Conservation (phyloP, 768 basidiomycete species). For the Phylloporus sp. region DNA sequence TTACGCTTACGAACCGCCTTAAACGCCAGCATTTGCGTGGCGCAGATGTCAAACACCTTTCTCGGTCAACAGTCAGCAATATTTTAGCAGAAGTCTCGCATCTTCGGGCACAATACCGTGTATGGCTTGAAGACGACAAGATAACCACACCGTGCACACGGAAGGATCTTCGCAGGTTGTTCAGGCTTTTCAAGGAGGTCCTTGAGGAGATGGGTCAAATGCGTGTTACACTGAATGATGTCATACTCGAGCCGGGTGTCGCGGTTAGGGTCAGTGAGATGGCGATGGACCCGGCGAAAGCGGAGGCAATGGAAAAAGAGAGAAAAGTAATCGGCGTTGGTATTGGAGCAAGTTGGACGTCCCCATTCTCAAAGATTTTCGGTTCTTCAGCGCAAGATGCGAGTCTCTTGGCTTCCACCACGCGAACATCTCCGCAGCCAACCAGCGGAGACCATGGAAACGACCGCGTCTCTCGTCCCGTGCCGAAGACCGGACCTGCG, state of each 20-base stretch:
- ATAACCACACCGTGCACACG: conserved; percentile 57
- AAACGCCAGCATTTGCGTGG: conserved; percentile 86
- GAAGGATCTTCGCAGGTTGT: conserved; percentile 74
- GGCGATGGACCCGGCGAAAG: conserved; percentile 57
- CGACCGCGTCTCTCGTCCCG: conserved; percentile 40
- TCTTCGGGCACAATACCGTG: conserved; percentile 71
- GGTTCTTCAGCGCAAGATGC: conserved; percentile 33
- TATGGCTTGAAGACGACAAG: conserved; percentile 71
- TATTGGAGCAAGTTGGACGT: conserved; percentile 65
- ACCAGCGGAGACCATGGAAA: conserved; percentile 22
- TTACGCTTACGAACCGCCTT: conserved; percentile 82
- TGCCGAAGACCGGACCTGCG: conserved; percentile 79
- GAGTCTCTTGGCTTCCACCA: conserved; percentile 4
- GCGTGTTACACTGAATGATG: conserved; percentile 78
- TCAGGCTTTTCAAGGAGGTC: conserved; percentile 81
- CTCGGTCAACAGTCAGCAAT: conserved; percentile 69
- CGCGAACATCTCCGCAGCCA: conserved; percentile 26
- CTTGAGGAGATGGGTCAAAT: conserved; percentile 80
- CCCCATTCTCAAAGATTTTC: conserved; percentile 81
- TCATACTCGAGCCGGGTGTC: conserved; percentile 80
- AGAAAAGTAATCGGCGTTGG: conserved; percentile 28
- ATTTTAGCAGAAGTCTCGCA: conserved; percentile 66
- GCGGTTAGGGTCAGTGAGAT: conserved; percentile 69
- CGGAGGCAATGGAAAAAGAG: conserved; percentile 36
- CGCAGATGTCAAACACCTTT: conserved; percentile 83